Conservation (phyloP, 2,329 filamentous ascomycete species). For the Pestalotiopsis sp. region DNA sequence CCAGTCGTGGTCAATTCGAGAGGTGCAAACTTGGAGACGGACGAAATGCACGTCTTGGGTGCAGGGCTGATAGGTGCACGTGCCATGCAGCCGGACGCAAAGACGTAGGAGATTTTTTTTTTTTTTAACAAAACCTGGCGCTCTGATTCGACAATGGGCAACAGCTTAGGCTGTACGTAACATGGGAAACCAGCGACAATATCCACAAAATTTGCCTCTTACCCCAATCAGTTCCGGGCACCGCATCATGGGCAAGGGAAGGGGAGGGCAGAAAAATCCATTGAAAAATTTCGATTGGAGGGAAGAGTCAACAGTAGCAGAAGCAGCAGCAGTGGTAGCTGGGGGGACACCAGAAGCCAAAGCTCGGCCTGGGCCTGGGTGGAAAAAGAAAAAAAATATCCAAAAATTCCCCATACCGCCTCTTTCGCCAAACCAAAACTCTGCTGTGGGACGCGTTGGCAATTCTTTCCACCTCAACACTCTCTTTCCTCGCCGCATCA, state of each 20-base stretch:
- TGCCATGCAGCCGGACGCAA: not conserved
- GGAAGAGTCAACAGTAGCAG: not conserved
- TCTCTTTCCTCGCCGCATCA: not conserved
- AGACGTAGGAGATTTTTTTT: not conserved
- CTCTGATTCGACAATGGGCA: not conserved
- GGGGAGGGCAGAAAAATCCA: not conserved
- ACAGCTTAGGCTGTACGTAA: not conserved
- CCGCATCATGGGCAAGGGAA: not conserved
- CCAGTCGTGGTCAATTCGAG: too few species aligned
- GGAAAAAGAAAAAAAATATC: not conserved
- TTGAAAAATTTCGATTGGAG: not conserved
- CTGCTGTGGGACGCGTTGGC: constrained; percentile 8
- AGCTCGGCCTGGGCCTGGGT: not conserved
- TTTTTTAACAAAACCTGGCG: not conserved
- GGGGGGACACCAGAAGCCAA: not conserved
- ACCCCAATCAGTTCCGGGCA: constrained; percentile 5
- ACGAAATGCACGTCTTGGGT: not conserved
- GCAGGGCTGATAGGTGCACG: constrained; percentile 7
- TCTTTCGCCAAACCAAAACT: constrained; percentile 8
- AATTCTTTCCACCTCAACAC: constrained; percentile 2
- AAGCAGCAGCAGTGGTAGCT: too few species aligned
- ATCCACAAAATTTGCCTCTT: not conserved
- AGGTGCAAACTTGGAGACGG: not conserved
- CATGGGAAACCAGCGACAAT: not conserved
- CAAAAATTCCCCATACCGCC: constrained; percentile 9